Evolutionary conservation across 345 rosid species (phyloP), one percentile per base, ranked within the genome.

Genomic region (Eucalyptus marginata): DNA sequence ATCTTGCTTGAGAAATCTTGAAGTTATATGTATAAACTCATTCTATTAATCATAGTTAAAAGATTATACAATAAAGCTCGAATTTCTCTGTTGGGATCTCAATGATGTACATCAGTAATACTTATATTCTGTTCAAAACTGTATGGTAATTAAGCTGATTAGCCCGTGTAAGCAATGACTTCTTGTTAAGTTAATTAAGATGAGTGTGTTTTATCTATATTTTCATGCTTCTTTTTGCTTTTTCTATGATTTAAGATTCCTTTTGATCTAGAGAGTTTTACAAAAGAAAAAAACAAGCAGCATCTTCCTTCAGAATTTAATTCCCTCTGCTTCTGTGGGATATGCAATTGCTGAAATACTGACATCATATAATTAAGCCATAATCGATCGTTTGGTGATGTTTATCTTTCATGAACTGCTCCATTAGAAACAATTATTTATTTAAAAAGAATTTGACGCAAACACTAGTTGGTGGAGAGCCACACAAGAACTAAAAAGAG

Each of bases 51-150:
- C 44, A 17, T 22, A 22, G 13, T 36, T 71, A 71, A 6, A 11
- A 71, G 4, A 71, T 36, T 71, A 17, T 33, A 71, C 13, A 2
- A 71, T 71, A 11, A 71, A 71, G 3, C 25, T 36, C 4, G 25
- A 71, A 33, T 33, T 18, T 71, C 2, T 71, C 3, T 36, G 2
- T 18, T 71, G 0, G 0, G 4, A 2, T 18, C 2, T 71, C 2
- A 33, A 20, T 0, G 4, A 71, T 36, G 0, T 71, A 33, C 7
- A 71, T 18, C 2, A 1, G 2, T 33, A 36, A 33, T 11, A 36
- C 3, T 22, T 71, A 3, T 36, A 3, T 71, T 17, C 0, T 6
- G 1, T 22, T 71, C 1, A 0, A 17, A 71, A 71, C 0, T 36
- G 2, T 33, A 71, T 71, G 25, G 2, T 18, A 36, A 71, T 33